Evolutionary conservation across 75 land plant species (phyloP), one percentile per base, ranked within the genome.

Genomic region (Cunninghamia lanceolata): DNA sequence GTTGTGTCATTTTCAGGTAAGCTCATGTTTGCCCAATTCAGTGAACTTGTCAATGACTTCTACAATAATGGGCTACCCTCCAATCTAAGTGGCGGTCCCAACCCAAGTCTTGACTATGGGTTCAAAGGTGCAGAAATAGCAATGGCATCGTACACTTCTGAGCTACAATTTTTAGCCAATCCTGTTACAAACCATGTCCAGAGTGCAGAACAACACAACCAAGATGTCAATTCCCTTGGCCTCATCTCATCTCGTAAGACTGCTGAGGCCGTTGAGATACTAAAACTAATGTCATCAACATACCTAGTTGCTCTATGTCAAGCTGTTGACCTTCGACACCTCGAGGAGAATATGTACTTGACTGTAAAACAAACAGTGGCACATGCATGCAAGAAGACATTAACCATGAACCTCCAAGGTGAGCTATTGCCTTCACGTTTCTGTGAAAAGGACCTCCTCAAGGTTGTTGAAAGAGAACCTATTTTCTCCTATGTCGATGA

Each of bases 371-470:
- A 90, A 76, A 52, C 84, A 35, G 90, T 91, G 39, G 30, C 81
- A 28, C 86, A 87, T 42, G 82, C 86, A 35, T 86, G 74, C 78
- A 36, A 86, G 82, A 84, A 89, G 86, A 56, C 88, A 7, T 85
- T 94, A 9, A 89, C 91, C 75, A 84, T 87, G 38, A 91, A 90
- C 13, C 82, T 42, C 45, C 88, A 84, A 70, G 96, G 96, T 1
- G 95, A 89, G 86, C 94, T 93, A 19, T 93, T 93, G 35, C 89
- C 94, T 39, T 85, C 95, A 19, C 77, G 98, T 32, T 96, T 96
- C 89, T 92, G 93, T 86, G 97, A 96, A 93, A 96, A 94, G 90
- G 96, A 96, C 39, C 86, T 96, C 75, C 84, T 96, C 78, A 88
- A 85, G 47, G 94, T 90, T 66, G 92, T 93, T 21, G 96, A 96